These are phyloP conservation scores for Friedmanniomyces endolithicus DNA, from an alignment of 495 filamentous ascomycete genomes.

Conservation along the genomic window DNA sequence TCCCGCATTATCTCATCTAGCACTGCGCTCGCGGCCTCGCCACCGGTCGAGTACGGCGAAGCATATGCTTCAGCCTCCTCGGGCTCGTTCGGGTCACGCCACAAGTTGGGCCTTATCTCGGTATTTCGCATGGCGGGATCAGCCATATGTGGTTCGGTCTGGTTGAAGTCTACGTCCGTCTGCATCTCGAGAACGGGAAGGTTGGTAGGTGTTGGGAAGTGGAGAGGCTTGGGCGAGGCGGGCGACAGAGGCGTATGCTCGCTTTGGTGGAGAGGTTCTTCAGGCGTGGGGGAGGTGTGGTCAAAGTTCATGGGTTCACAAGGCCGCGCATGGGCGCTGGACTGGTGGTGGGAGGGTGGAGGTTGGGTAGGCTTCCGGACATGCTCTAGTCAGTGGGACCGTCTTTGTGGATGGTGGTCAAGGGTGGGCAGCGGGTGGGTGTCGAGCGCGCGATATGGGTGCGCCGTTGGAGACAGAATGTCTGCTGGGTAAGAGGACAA, in stretches of 20 bases:
- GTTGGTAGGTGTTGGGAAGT: conserved; percentile 56
- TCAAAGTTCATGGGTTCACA: conserved; percentile 9
- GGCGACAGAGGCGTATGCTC: conserved; percentile 49
- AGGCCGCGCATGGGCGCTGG: conserved; percentile 5
- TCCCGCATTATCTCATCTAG: not conserved
- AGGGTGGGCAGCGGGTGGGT: not conserved
- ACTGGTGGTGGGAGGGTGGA: not conserved
- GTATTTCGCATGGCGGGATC: conserved; percentile 23
- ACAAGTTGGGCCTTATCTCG: conserved; percentile 13
- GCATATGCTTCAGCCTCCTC: conserved; percentile 3
- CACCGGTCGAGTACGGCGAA: conserved; percentile 15
- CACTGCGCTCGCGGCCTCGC: not conserved
- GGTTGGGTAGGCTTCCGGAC: not conserved
- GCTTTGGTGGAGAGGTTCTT: conserved; percentile 54
- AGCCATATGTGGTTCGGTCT: conserved; percentile 43
- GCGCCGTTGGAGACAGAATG: not conserved
- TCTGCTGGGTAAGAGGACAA: not conserved
- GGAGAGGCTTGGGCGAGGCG: conserved; percentile 57
- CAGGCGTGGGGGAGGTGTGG: conserved; percentile 40
- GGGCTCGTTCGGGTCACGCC: conserved; percentile 14
- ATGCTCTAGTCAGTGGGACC: not conserved
- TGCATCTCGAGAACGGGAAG: conserved; percentile 61
- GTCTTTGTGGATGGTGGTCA: not conserved
- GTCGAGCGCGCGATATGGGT: not conserved
- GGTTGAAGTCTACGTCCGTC: conserved; percentile 61